These are phyloP conservation scores for Saccharomyces hybrid DNA, from an alignment of 1,139 yeast species.

Conservation along the genomic window DNA sequence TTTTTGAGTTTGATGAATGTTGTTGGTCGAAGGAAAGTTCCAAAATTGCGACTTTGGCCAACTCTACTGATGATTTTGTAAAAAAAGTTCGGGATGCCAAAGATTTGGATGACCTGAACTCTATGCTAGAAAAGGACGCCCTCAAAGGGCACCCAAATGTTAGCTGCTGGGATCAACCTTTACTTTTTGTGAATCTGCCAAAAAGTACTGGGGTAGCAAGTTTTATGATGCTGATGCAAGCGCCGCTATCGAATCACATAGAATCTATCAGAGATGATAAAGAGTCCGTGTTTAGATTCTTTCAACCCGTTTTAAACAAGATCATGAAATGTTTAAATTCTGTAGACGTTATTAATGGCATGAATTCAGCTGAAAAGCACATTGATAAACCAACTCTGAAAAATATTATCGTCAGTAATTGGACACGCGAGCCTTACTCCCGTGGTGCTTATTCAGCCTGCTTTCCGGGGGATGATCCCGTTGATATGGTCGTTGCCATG, in stretches of 20 bases:
- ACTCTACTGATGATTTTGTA: constrained; percentile 13
- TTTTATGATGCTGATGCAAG: constrained; percentile 56
- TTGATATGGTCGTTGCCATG: constrained; percentile 47
- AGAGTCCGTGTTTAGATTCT: constrained; percentile 37
- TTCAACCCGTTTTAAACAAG: constrained; percentile 39
- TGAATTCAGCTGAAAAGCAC: constrained; percentile 8
- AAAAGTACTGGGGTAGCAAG: constrained; percentile 39
- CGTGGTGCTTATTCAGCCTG: constrained; percentile 74
- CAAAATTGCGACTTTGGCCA: constrained; percentile 19
- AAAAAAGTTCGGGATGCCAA: constrained; percentile 14
- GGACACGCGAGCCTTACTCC: constrained; percentile 66
- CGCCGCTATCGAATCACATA: constrained; percentile 53
- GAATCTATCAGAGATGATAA: constrained; percentile 35
- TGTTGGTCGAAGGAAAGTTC: constrained; percentile 53
- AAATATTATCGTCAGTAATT: constrained; percentile 48
- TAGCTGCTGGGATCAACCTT: constrained; percentile 44
- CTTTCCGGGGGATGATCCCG: constrained; percentile 59
- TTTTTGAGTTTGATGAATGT: constrained; percentile 57
- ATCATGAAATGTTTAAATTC: constrained; percentile 17
- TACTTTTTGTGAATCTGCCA: constrained; percentile 41
- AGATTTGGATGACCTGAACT: constrained; percentile 10
- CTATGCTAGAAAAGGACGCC: constrained; percentile 2
- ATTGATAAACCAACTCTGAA: constrained; percentile 40
- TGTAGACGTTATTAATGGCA: constrained; percentile 13
- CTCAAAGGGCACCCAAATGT: constrained; percentile 2